These are phyloP conservation scores for Komagataella ulmi DNA, from an alignment of 805 yeast genomes.

Conservation along the genomic window DNA sequence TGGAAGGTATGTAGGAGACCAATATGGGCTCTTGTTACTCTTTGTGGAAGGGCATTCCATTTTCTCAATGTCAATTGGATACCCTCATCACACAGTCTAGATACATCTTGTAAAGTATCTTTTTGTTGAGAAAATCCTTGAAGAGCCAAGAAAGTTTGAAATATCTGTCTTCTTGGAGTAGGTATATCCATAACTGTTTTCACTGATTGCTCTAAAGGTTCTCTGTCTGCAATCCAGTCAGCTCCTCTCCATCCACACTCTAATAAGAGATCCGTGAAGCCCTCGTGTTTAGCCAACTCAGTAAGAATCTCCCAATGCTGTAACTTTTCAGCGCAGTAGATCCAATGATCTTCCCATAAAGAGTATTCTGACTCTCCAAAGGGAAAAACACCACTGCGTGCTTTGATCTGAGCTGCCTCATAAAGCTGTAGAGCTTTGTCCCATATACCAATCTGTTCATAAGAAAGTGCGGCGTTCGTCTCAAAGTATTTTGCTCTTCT, in stretches of 20 bases:
- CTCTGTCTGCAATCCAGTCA: slow-evolving; percentile 93
- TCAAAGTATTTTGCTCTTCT: slow-evolving; percentile 89
- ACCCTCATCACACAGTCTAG: slow-evolving; percentile 88
- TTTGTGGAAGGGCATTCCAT: slow-evolving; percentile 84
- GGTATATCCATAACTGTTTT: slow-evolving; percentile 98
- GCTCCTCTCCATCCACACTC: slow-evolving; percentile 99
- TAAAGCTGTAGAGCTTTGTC: slow-evolving; percentile 86
- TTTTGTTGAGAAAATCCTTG: slow-evolving; percentile 91
- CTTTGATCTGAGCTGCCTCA: slow-evolving; percentile 94
- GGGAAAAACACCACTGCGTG: slow-evolving; percentile 89
- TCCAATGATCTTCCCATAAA: slow-evolving; percentile 99
- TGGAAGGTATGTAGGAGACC: slow-evolving; percentile 90
- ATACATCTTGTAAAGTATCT: slow-evolving; percentile 73
- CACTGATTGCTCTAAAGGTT: slow-evolving; percentile 86
- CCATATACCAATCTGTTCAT: slow-evolving; percentile 93
- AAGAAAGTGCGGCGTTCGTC: slow-evolving; percentile 85
- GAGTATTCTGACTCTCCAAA: slow-evolving; percentile 92
- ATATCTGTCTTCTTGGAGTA: slow-evolving; percentile 91
- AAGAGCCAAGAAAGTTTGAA: slow-evolving; percentile 84
- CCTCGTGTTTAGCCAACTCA: slow-evolving; percentile 94
- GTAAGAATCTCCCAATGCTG: slow-evolving; percentile 98
- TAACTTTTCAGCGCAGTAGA: slow-evolving; percentile 86
- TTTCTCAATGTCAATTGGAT: slow-evolving; percentile 83
- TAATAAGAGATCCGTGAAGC: slow-evolving; percentile 84
- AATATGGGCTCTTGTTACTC: slow-evolving; percentile 69